phyloP scores from a whole-genome alignment of 176 grass and related monocot genomes.

The Olyra latifolia region DNA sequence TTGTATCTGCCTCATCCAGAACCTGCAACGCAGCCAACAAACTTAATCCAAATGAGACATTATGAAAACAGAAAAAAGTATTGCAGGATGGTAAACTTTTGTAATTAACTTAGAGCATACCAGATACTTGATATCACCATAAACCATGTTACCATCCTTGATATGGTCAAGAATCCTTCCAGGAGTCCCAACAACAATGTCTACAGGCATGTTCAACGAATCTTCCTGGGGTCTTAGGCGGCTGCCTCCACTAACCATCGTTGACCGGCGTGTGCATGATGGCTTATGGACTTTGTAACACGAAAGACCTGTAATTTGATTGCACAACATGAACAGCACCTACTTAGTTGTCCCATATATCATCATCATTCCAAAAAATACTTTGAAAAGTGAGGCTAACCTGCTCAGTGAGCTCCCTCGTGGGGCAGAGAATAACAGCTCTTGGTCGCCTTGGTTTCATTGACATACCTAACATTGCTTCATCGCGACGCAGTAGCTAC shows the following conservation, averaged over 20 bases:
- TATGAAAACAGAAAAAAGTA: background rate
- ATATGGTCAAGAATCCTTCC: conserved; percentile 96
- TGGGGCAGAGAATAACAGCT: conserved; percentile 88
- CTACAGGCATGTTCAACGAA: conserved; percentile 80
- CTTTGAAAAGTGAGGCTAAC: conserved; percentile 35
- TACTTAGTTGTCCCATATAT: conserved; percentile 23
- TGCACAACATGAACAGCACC: background rate
- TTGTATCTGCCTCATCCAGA: conserved; percentile 98
- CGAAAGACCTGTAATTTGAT: conserved; percentile 68
- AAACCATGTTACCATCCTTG: conserved; percentile 92
- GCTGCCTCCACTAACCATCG: conserved; percentile 86
- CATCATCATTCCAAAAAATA: conserved; percentile 37
- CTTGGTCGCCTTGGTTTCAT: conserved; percentile 89
- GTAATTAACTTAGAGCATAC: conserved; percentile 41
- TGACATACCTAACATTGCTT: conserved; percentile 64
- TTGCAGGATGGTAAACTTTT: background rate
- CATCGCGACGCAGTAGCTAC: conserved; percentile 76
- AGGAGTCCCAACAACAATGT: conserved; percentile 94
- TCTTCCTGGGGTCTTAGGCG: conserved; percentile 90
- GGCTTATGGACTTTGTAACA: conserved; percentile 89
- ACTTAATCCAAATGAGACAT: conserved; percentile 8
- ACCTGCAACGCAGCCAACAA: conserved; percentile 38
- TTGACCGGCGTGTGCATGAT: conserved; percentile 91
- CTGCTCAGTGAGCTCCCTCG: conserved; percentile 93
- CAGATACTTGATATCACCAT: conserved; percentile 96